Conservation (phyloP, 805 yeast genomes). For the Metschnikowia orientalis region DNA sequence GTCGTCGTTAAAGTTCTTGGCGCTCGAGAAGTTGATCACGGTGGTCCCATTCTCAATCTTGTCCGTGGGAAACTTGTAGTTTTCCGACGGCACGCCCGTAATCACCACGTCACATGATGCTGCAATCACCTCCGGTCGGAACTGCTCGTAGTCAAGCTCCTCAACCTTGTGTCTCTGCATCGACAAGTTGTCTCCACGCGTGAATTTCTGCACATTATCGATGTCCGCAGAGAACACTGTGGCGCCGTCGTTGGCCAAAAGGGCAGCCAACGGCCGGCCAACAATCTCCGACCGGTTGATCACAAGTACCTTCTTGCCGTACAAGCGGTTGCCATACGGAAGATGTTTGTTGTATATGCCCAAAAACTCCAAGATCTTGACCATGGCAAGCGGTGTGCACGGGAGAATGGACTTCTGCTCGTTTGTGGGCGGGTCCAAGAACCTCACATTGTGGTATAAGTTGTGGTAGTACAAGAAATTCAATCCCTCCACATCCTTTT, state of each 20-base stretch:
- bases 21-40: conserved; percentile 84
- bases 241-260: conserved; percentile 96
- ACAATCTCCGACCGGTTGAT: conserved; percentile 96
- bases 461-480: conserved; percentile 88
- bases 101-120: conserved; percentile 82
- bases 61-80: conserved; percentile 82
- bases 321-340: conserved; percentile 85
- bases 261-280: conserved; percentile 94
- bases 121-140: conserved; percentile 60
- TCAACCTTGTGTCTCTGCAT: conserved; percentile 76
- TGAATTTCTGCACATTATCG: conserved; percentile 82
- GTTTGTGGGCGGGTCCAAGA: conserved; percentile 62
- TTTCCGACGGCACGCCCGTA: conserved; percentile 88
- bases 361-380: conserved; percentile 85
- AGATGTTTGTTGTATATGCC: conserved; percentile 80
- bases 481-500: conserved; percentile 95
- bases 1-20: conserved; percentile 78
- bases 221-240: conserved; percentile 89
- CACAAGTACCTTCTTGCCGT: conserved; percentile 86
- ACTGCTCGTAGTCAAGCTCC: conserved; percentile 45
- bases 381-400: conserved; percentile 93
- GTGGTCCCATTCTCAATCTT: conserved; percentile 82
- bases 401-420: conserved; percentile 83
- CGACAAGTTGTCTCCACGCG: conserved; percentile 88
- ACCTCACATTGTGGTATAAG: conserved; percentile 90